Evolutionary conservation across 192 early-diverging fungal species (phyloP).

Genomic region (Coemansia nantahalensis): DNA sequence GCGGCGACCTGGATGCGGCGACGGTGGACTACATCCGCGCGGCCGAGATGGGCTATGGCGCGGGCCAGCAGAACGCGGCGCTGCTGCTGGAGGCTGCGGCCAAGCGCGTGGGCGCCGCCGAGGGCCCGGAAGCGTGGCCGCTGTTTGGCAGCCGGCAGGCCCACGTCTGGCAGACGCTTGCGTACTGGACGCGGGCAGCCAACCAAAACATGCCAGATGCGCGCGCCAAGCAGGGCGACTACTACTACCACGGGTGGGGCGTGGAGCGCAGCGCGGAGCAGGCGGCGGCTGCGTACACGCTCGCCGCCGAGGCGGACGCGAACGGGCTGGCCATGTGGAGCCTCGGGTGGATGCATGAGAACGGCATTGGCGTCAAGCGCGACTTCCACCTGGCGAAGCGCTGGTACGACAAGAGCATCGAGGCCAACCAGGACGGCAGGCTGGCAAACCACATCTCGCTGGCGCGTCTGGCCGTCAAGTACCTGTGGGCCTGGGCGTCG

Average conservation of each 20-base stretch:
- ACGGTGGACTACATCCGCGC: constrained; percentile 74
- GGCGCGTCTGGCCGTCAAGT: constrained; percentile 62
- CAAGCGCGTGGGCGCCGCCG: background rate
- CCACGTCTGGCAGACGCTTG: constrained; percentile 61
- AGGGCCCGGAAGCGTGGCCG: background rate
- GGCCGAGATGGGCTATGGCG: constrained; percentile 87
- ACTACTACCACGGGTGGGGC: constrained; percentile 86
- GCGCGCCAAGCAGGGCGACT: constrained; percentile 89
- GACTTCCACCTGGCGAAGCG: constrained; percentile 94
- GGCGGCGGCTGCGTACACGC: constrained; percentile 80
- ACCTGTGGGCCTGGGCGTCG: constrained; percentile 62
- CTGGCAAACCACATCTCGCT: constrained; percentile 77
- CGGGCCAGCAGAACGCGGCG: constrained; percentile 88
- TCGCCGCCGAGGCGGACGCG: constrained; percentile 73
- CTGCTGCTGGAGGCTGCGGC: constrained; percentile 70
- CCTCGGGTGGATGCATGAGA: constrained; percentile 94
- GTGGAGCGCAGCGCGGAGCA: constrained; percentile 60
- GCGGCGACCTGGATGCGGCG: constrained; percentile 68
- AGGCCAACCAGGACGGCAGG: constrained; percentile 74
- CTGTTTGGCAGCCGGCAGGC: constrained; percentile 8
- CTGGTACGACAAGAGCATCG: constrained; percentile 81
- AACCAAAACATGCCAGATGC: constrained; percentile 91
- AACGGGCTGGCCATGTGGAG: constrained; percentile 94
- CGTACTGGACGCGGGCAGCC: constrained; percentile 92
- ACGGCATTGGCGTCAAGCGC: constrained; percentile 84